Conservation (phyloP, 177 flowering plant genomes). For the Tripterygium wilfordii region DNA sequence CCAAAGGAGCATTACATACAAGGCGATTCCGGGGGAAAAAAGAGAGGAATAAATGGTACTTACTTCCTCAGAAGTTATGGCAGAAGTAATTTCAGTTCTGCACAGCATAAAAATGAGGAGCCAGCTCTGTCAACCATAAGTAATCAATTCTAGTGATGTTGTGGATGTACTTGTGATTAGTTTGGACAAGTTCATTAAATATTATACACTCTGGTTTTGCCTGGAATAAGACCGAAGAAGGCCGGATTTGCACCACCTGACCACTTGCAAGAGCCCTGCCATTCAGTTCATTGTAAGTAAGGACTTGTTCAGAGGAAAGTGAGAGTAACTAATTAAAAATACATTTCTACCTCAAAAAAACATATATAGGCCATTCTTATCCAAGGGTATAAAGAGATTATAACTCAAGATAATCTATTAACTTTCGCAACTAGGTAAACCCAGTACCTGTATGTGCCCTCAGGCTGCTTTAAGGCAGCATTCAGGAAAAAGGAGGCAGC, state of each 20-base stretch:
- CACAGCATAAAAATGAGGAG: constrained; percentile 68
- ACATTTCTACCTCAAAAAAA: too few relatives aligned
- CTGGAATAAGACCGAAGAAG: constrained; percentile 72
- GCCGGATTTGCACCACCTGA: constrained; percentile 77
- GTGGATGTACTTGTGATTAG: constrained; percentile 67
- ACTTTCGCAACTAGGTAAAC: too few relatives aligned
- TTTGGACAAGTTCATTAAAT: constrained; percentile 74
- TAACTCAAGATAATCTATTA: too few relatives aligned
- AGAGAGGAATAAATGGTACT: too few relatives aligned
- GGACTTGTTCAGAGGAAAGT: background rate
- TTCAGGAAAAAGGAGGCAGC: constrained; percentile 91
- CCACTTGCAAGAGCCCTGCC: constrained; percentile 73
- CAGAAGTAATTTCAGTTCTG: constrained; percentile 21
- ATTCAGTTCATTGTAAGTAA: constrained; percentile 4
- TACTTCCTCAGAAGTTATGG: background rate
- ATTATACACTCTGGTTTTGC: constrained; percentile 77
- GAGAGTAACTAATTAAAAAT: background rate
- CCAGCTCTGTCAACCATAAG: constrained; percentile 83
- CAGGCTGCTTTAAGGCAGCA: constrained; percentile 80
- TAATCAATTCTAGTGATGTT: constrained; percentile 73
- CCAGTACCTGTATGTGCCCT: constrained; percentile 80
- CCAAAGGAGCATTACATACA: too few relatives aligned
- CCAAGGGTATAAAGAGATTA: too few relatives aligned
- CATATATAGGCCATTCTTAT: too few relatives aligned
- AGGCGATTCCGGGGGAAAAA: too few relatives aligned